phyloP scores from a whole-genome alignment of 192 early-diverging fungal genomes.

The Backusella tarrabulga region DNA sequence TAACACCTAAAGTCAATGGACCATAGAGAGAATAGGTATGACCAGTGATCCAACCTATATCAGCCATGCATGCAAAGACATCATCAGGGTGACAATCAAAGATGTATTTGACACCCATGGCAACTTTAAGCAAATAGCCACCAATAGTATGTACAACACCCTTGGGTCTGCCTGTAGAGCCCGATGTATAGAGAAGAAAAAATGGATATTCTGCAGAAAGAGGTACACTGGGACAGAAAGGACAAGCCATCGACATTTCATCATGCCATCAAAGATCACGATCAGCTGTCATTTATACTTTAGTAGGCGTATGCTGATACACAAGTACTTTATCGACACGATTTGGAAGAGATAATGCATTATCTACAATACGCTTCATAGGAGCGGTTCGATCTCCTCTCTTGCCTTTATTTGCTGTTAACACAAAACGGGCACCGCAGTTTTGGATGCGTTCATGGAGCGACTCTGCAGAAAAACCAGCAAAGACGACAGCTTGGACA shows the following conservation, averaged over 20 bases:
- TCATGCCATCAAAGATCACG: constrained; percentile 97
- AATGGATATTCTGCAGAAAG: constrained; percentile 91
- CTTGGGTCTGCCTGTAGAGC: constrained; percentile 88
- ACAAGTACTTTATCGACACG: constrained; percentile 87
- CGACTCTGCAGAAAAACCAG: constrained; percentile 92
- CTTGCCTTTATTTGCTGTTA: constrained; percentile 92
- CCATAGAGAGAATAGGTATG: constrained; percentile 90
- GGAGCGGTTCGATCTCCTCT: constrained; percentile 85
- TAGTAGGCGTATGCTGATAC: constrained; percentile 82
- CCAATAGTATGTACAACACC: constrained; percentile 93
- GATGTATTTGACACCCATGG: constrained; percentile 81
- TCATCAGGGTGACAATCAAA: constrained; percentile 93
- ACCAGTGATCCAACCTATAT: constrained; percentile 90
- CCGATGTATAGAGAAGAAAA: constrained; percentile 94
- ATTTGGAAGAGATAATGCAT: constrained; percentile 60
- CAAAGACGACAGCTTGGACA: constrained; percentile 94
- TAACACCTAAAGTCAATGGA: constrained; percentile 80
- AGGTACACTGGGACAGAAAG: constrained; percentile 82
- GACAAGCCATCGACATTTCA: constrained; percentile 73
- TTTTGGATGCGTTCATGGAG: constrained; percentile 91
- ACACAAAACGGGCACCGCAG: constrained; percentile 73
- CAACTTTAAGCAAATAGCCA: constrained; percentile 87
- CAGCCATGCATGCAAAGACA: constrained; percentile 91
- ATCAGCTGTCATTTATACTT: constrained; percentile 66
- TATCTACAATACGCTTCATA: constrained; percentile 91